These are phyloP conservation scores for Chlorella sp. DNA, from an alignment of 139 green algal species.

Conservation along the genomic window DNA sequence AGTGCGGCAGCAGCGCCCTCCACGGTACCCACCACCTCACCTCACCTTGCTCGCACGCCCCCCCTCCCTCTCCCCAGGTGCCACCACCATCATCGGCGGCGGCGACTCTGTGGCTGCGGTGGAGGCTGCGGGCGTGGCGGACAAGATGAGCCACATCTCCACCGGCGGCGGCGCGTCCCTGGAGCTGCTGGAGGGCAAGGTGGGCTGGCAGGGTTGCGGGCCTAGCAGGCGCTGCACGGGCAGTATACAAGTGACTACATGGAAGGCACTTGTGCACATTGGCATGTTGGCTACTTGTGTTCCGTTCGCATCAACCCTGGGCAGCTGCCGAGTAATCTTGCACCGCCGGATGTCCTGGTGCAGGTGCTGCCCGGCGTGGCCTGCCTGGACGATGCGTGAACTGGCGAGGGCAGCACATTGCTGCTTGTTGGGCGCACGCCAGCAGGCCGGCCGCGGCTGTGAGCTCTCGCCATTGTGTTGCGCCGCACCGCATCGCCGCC, in stretches of 20 bases:
- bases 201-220: too few relatives aligned
- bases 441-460: not conserved
- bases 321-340: too few relatives aligned
- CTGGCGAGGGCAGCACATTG: not conserved
- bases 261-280: too few relatives aligned
- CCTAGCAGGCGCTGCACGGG: too few relatives aligned
- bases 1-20: too few relatives aligned
- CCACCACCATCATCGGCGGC: slow-evolving; percentile 98
- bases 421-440: not conserved
- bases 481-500: not conserved
- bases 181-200: slow-evolving; percentile 99
- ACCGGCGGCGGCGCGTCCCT: slow-evolving; percentile 97
- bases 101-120: slow-evolving; percentile 98
- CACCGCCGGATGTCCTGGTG: too few relatives aligned
- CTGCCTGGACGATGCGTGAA: slow-evolving; percentile 38
- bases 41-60: too few relatives aligned
- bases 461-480: not conserved
- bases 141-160: slow-evolving; percentile 95
- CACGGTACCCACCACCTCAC: too few relatives aligned
- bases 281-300: too few relatives aligned
- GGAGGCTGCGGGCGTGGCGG: slow-evolving; percentile 95
- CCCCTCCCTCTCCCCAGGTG: slow-evolving; percentile 1
- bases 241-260: too few relatives aligned
- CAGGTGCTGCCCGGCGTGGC: slow-evolving; percentile 87
- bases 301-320: too few relatives aligned